Percentiles rank a stretch among this genome's conserved stretches.
phyloP scores from a whole-genome alignment of 2,329 filamentous ascomycete species.

The Fusarium domesticum region DNA sequence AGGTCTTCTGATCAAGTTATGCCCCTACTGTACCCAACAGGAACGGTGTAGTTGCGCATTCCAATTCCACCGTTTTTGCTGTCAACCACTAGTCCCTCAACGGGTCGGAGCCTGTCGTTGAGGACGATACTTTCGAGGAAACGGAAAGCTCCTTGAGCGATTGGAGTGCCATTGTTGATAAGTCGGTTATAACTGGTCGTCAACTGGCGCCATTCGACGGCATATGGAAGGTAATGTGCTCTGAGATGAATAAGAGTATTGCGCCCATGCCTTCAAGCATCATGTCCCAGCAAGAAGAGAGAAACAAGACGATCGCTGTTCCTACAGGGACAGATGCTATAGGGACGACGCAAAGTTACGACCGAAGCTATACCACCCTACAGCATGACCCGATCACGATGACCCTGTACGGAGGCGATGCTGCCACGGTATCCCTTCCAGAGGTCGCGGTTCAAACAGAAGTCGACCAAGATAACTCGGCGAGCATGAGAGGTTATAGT shows the following conservation, averaged over 20 bases:
- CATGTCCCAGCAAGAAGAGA: slow-evolving; percentile 1
- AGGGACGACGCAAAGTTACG: neutral
- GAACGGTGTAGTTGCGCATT: slow-evolving; percentile 44
- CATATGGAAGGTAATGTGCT: neutral
- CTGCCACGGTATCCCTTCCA: neutral
- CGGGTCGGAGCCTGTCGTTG: slow-evolving; percentile 30
- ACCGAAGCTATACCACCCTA: neutral
- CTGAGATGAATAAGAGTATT: neutral
- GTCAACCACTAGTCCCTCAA: slow-evolving; percentile 46
- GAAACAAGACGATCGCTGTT: slow-evolving; percentile 1
- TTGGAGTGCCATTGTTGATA: slow-evolving; percentile 32
- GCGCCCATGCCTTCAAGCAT: slow-evolving; percentile 3
- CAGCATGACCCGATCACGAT: neutral
- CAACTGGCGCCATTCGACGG: slow-evolving; percentile 34
- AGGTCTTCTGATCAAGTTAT: slow-evolving; percentile 46
- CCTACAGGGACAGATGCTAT: neutral
- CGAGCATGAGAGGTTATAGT: neutral
- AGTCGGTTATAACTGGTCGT: slow-evolving; percentile 18
- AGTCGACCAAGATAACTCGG: neutral
- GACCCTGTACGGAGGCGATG: neutral
- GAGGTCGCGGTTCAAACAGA: neutral
- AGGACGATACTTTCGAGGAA: slow-evolving; percentile 29
- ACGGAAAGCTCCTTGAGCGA: slow-evolving; percentile 26
- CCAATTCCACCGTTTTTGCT: slow-evolving; percentile 41
- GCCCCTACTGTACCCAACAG: slow-evolving; percentile 33